Evolutionary conservation across 2,329 filamentous ascomycete genomes (phyloP).

Genomic region (Gliomastix tumulicola): DNA sequence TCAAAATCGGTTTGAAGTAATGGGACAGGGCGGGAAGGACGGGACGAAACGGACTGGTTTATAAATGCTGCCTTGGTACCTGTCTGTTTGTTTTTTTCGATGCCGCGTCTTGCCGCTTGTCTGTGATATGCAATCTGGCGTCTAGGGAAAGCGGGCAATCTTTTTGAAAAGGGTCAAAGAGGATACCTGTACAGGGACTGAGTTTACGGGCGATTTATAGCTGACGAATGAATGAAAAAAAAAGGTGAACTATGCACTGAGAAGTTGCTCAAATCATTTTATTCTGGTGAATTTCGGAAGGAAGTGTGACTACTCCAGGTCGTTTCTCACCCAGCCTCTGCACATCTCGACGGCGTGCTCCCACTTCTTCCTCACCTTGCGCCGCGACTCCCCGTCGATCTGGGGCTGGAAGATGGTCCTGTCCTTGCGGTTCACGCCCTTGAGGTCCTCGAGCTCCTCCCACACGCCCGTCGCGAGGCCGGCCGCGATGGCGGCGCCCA

Average conservation of each 20-base stretch:
- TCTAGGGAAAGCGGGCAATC: too few species aligned
- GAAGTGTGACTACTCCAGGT: conserved; percentile 21
- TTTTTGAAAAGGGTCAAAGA: too few species aligned
- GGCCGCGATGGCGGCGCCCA: conserved; percentile 76
- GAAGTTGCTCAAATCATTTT: too few species aligned
- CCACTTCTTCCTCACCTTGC: conserved; percentile 63
- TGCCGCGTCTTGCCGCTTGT: not conserved
- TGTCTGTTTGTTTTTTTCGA: not conserved
- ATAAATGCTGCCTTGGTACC: too few species aligned
- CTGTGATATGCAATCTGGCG: not conserved
- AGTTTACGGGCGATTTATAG: too few species aligned
- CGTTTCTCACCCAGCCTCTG: conserved; percentile 54
- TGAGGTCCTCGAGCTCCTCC: conserved; percentile 66
- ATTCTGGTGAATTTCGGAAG: too few species aligned
- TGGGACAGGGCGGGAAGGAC: too few species aligned
- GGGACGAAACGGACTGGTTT: too few species aligned
- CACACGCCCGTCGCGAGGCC: conserved; percentile 71
- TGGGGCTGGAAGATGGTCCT: conserved; percentile 62
- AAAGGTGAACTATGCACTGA: too few species aligned
- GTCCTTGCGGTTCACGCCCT: conserved; percentile 63
- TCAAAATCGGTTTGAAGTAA: too few species aligned
- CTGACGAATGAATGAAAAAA: too few species aligned
- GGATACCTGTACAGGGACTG: too few species aligned
- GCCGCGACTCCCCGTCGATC: conserved; percentile 52
- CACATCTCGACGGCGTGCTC: conserved; percentile 74